phyloP scores from a whole-genome alignment of 139 green algal genomes.

The Nannochloris sp. region DNA sequence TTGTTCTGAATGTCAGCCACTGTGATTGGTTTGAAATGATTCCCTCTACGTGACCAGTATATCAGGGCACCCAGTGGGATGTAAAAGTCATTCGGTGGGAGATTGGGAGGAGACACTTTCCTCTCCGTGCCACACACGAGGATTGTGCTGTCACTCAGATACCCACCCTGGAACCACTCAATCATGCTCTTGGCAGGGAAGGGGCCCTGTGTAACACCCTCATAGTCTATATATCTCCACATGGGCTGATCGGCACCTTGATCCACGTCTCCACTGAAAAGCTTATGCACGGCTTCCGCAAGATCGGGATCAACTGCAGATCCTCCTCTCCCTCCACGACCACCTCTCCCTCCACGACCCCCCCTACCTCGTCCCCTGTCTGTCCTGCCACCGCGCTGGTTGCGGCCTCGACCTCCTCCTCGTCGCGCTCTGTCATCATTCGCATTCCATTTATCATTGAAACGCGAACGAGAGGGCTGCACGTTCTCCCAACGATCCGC shows the following conservation, averaged over 20 bases:
- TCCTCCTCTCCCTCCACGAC: constrained; percentile 9
- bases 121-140: constrained; percentile 31
- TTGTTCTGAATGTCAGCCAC: constrained; percentile 16
- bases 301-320: background rate
- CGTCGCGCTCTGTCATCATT: background rate
- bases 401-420: background rate
- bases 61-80: constrained; percentile 23
- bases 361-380: constrained; percentile 3
- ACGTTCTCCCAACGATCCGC: background rate
- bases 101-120: constrained; percentile 36
- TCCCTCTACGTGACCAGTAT: constrained; percentile 5
- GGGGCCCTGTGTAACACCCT: constrained; percentile 35
- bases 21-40: constrained; percentile 16
- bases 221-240: constrained; percentile 35
- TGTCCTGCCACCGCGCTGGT: background rate
- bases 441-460: background rate
- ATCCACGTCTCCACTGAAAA: constrained; percentile 24
- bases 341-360: constrained; percentile 5
- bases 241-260: constrained; percentile 31
- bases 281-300: constrained; percentile 10
- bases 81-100: constrained; percentile 26
- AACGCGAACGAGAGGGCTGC: background rate
- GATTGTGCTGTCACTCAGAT: constrained; percentile 20
- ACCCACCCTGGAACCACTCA: constrained; percentile 21
- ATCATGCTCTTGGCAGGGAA: constrained; percentile 34